phyloP scores from a whole-genome alignment of 2,329 filamentous ascomycete genomes.

The Rutstroemia sp. region DNA sequence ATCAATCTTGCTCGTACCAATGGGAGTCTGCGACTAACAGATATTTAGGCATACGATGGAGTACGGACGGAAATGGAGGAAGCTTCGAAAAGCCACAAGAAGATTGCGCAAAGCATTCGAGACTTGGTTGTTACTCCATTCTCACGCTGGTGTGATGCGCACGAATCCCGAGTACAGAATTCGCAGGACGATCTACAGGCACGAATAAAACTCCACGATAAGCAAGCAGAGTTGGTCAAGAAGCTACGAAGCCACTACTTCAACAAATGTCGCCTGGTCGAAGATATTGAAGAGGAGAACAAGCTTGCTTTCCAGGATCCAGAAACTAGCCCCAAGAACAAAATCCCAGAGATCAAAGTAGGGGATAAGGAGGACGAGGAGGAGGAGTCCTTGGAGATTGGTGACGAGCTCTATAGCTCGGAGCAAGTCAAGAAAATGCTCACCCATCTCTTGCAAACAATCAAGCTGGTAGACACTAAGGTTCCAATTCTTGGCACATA shows the following conservation, averaged over 20 bases:
- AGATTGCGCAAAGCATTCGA: conserved; percentile 93
- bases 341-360: conserved; percentile 83
- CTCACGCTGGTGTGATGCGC: conserved; percentile 90
- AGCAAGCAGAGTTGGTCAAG: conserved; percentile 81
- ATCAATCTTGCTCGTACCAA: background rate
- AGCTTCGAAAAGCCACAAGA: conserved; percentile 81
- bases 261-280: conserved; percentile 94
- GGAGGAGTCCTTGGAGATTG: conserved; percentile 83
- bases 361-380: conserved; percentile 59
- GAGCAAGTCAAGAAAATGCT: conserved; percentile 91
- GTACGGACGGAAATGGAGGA: conserved; percentile 89
- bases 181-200: conserved; percentile 90
- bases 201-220: conserved; percentile 87
- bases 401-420: conserved; percentile 76
- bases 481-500: conserved; percentile 94
- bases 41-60: conserved; percentile 76
- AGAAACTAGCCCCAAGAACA: conserved; percentile 55
- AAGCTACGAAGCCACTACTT: conserved; percentile 96
- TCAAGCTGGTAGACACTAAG: conserved; percentile 85
- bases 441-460: conserved; percentile 74
- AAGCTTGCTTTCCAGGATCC: conserved; percentile 95
- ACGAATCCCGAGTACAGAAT: conserved; percentile 83
- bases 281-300: conserved; percentile 97
- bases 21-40: conserved; percentile 17
- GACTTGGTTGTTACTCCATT: conserved; percentile 94